These are phyloP conservation scores for Brasilioporus rufonigricans DNA, from an alignment of 768 basidiomycete species.

Conservation along the genomic window DNA sequence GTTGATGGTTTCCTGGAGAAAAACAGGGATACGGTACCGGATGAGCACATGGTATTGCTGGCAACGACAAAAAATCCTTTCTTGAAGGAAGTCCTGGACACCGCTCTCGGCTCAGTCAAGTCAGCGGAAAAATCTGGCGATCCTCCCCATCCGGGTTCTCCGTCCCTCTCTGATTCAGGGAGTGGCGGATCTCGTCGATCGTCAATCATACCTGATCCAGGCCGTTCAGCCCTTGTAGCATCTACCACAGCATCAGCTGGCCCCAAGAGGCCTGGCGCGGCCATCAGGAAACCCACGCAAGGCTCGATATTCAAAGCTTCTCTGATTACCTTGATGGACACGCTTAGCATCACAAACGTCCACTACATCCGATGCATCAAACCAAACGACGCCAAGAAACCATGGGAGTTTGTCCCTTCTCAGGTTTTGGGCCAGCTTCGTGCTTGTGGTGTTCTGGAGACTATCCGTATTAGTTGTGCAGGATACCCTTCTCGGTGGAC, in stretches of 20 bases:
- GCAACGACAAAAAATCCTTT: constrained; percentile 87
- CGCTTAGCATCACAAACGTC: constrained; percentile 94
- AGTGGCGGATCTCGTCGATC: constrained; percentile 77
- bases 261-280: constrained; percentile 62
- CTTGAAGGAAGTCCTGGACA: constrained; percentile 91
- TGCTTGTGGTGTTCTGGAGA: constrained; percentile 98
- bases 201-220: constrained; percentile 85
- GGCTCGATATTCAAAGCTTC: constrained; percentile 99
- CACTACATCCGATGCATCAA: constrained; percentile 99
- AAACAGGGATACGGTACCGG: constrained; percentile 97
- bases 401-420: constrained; percentile 96
- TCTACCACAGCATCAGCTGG: constrained; percentile 40
- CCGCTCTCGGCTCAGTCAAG: constrained; percentile 76
- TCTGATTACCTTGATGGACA: constrained; percentile 92
- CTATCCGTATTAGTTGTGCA: constrained; percentile 97
- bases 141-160: constrained; percentile 68
- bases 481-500: constrained; percentile 99
- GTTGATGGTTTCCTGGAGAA: constrained; percentile 98
- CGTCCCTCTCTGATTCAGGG: constrained; percentile 73
- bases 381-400: constrained; percentile 93
- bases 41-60: constrained; percentile 92
- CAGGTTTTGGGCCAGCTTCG: constrained; percentile 93
- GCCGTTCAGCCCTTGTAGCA: constrained; percentile 68
- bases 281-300: constrained; percentile 90
- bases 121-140: constrained; percentile 44